phyloP scores from a whole-genome alignment of 2,329 filamentous ascomycete genomes.

The Sphaerulina populicola region DNA sequence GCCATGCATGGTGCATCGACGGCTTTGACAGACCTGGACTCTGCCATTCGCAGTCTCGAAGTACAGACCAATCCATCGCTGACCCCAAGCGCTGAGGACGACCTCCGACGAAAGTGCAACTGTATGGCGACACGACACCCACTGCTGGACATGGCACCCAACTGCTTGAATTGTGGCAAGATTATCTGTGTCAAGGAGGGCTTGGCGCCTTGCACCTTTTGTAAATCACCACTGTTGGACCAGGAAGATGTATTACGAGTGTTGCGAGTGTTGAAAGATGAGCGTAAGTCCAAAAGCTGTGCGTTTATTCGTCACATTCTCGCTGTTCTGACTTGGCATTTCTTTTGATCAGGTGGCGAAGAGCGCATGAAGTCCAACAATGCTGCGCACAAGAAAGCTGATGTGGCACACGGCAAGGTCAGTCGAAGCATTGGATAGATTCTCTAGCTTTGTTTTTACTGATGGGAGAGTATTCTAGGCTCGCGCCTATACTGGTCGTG shows the following conservation, averaged over 20 bases:
- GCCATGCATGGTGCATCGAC: conserved; percentile 76
- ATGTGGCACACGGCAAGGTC: conserved; percentile 45
- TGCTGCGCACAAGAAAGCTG: conserved; percentile 56
- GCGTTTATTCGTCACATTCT: background rate
- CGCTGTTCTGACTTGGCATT: background rate
- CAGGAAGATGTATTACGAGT: conserved; percentile 71
- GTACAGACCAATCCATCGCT: conserved; percentile 81
- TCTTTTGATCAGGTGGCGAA: conserved; percentile 45
- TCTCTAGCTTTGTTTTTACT: conserved; percentile 6
- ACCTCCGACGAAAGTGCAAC: conserved; percentile 61
- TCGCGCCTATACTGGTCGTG: conserved; percentile 32
- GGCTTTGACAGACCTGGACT: conserved; percentile 58
- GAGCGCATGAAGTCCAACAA: conserved; percentile 81
- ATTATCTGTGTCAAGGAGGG: conserved; percentile 93
- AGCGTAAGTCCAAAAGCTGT: conserved; percentile 43
- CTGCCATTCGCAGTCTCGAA: conserved; percentile 81
- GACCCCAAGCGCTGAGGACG: conserved; percentile 37
- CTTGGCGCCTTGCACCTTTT: conserved; percentile 88
- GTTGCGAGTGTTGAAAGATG: conserved; percentile 72
- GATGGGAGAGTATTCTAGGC: conserved; percentile 7
- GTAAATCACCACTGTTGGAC: conserved; percentile 64
- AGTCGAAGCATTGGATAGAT: background rate
- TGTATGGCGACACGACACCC: conserved; percentile 85
- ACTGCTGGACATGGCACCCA: conserved; percentile 81
- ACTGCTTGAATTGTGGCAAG: conserved; percentile 87